Conservation (phyloP, 768 basidiomycete species). For the Postia placenta region DNA sequence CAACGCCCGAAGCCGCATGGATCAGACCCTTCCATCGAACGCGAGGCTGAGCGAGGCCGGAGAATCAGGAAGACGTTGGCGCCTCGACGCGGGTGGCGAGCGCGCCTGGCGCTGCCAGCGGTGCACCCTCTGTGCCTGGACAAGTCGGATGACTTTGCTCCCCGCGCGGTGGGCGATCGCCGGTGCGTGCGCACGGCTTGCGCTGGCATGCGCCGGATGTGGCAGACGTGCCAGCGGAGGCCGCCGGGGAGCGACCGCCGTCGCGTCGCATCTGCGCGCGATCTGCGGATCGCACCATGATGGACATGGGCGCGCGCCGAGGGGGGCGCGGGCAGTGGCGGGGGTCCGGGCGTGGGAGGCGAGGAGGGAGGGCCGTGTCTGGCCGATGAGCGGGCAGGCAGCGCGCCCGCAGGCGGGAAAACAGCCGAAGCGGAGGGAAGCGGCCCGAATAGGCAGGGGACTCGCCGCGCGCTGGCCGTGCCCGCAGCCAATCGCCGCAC, state of each 20-base stretch:
- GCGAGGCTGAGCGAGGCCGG: background rate
- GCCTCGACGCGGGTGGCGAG: background rate
- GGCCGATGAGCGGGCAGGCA: too few species aligned
- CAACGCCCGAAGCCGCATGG: conserved; percentile 9
- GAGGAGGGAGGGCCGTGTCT: too few species aligned
- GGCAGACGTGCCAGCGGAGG: too few species aligned
- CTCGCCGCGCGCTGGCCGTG: background rate
- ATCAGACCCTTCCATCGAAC: conserved; percentile 9
- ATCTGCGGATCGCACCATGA: too few species aligned
- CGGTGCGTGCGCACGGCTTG: background rate
- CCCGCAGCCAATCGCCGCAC: background rate
- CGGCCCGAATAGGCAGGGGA: conserved; percentile 6
- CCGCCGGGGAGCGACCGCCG: too few species aligned
- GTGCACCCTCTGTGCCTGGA: background rate
- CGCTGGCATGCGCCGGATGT: background rate
- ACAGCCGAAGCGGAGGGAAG: conserved; percentile 4
- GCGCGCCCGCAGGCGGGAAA: background rate
- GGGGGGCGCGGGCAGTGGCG: background rate
- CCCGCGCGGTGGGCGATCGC: background rate
- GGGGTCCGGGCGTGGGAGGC: background rate
- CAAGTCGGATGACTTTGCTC: background rate
- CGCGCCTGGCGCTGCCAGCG: background rate
- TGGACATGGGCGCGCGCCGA: background rate
- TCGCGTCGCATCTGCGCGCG: too few species aligned
- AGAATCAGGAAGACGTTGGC: background rate